Evolutionary conservation across 805 yeast genomes (phyloP), one percentile per base, ranked within the genome.

Genomic region (Saturnispora diversa): DNA sequence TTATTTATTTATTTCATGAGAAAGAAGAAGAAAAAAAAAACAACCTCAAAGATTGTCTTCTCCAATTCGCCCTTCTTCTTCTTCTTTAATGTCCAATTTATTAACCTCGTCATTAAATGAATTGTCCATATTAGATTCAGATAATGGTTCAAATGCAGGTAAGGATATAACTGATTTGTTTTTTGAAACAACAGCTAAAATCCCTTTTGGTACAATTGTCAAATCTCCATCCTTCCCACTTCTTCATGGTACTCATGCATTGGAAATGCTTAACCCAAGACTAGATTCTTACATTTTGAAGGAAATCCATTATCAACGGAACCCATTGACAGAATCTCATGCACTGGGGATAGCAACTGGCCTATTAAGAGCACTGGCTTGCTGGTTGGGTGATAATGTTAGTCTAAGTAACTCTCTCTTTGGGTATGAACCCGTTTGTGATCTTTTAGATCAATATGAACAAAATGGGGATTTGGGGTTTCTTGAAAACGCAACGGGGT

Each of bases 181-280:
- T 30, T 65, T 70, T 37, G 45, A 55, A 3, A 62, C 73, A 15
- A 52, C 57, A 11, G 39, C 51, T 1, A 29, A 43, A 21, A 45
- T 59, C 9, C 39, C 40, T 13, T 69, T 72, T 28, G 80, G 78
- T 24, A 66, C 70, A 35, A 76, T 90, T 15, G 73, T 74, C 4
- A 76, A 76, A 50, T 68, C 73, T 8, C 70, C 75, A 0, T 61
- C 62, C 21, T 85, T 86, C 60, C 74, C 77, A 40, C 66, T 90
- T 34, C 66, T 81, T 46, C 86, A 85, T 50, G 94, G 96, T 0
- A 84, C 96, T 1, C 79, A 88, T 49, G 95, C 97, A 0, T 63
- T 86, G 45, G 97, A 88, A 57, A 70, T 80, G 11, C 68, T 77
- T 42, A 85, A 85, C 54, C 65, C 68, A 9, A 75, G 73, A 46